Evolutionary conservation across 2,329 filamentous ascomycete species (phyloP).

Genomic region (Cordyceps pruinosa): DNA sequence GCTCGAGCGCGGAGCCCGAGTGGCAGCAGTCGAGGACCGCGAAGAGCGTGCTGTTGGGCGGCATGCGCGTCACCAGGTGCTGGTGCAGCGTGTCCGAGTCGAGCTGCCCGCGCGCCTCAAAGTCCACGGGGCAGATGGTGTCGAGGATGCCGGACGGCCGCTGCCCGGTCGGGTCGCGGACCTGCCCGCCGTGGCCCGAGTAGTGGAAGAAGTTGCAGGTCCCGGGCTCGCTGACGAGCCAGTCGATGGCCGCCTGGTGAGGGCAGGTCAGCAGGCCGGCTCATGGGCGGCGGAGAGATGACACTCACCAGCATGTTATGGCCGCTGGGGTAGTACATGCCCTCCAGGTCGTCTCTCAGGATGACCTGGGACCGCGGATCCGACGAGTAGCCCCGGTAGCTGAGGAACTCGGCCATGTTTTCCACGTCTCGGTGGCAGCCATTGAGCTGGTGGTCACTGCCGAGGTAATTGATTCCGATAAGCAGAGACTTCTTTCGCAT

Average conservation of each 20-base stretch:
- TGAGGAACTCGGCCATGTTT: slow-evolving; percentile 51
- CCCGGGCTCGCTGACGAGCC: slow-evolving; percentile 49
- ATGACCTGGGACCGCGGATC: slow-evolving; percentile 11
- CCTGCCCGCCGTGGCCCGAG: slow-evolving; percentile 50
- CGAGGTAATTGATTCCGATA: slow-evolving; percentile 57
- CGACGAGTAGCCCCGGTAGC: slow-evolving; percentile 9
- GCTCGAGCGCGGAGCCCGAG: slow-evolving; percentile 49
- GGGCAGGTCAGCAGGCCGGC: slow-evolving; percentile 23
- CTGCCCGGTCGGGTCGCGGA: slow-evolving; percentile 48
- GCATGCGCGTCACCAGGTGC: slow-evolving; percentile 56
- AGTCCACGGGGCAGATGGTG: slow-evolving; percentile 52
- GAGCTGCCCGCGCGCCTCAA: slow-evolving; percentile 46
- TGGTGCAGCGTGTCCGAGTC: slow-evolving; percentile 54
- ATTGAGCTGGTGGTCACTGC: slow-evolving; percentile 47
- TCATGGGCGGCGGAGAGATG: slow-evolving; percentile 40
- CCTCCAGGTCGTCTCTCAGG: slow-evolving; percentile 26
- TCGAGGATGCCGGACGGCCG: slow-evolving; percentile 51
- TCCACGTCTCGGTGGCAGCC: slow-evolving; percentile 57
- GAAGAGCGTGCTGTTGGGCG: slow-evolving; percentile 60
- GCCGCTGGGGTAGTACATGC: slow-evolving; percentile 49
- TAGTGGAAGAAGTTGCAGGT: slow-evolving; percentile 56
- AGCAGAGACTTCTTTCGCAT: slow-evolving; percentile 40
- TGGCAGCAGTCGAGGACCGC: slow-evolving; percentile 51
- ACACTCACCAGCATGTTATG: slow-evolving; percentile 53
- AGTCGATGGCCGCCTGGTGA: slow-evolving; percentile 47